Base-by-base conservation (phyloP, 2,329 filamentous ascomycete species). In the Fusarium sp. region DNA sequence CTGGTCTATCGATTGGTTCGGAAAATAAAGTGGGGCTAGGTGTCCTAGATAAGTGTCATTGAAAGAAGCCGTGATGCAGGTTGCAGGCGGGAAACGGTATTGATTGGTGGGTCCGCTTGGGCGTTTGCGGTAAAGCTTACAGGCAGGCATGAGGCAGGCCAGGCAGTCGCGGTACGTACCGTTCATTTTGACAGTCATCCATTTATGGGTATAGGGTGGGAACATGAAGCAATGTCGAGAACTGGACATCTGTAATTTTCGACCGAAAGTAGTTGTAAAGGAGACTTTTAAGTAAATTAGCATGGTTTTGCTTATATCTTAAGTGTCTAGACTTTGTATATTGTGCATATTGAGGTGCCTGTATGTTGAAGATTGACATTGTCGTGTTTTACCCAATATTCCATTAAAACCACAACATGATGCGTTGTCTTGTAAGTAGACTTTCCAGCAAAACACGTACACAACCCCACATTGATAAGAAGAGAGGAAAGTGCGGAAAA, bases 41-140 rank as follows among this genome's bases (percentile, higher is more conserved):
- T 20, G 15, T 17, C 26, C 30, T 56, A 57, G 63, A 72, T 66
- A 62, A 66, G 72, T 62, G 71, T 69, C 72, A 74, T 69, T 28
- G 66, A 64, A 28, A 22, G 20, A 60, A 36, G 34, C 36, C 57
- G 28, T n/a, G 52, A 47, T 57, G 41, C 56, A 72, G 26, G n/a
- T 42, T 60, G 28, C 51, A 65, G 28, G 50, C n/a, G 50, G 54
- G 44, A 39, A 30, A 30, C 41, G 50, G 41, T 56, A 63, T 52
- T 50, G 24, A 55, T 68, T 22, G 39, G 66, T 41, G 66, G 58
- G 26, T 28, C 39, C 32, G 32, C 42, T 34, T 58, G 26, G 17
- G 26, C 44, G 48, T 51, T 63, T 52, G 22, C 28, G 26, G 41
- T 8, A 34, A 38, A n/a, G 39, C 47, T 54, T 24, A 36, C 17